Evolutionary conservation across 1,284 basidiomycete genomes (phyloP), one percentile per base, ranked within the genome.

Genomic region (Pseudozyma pruni): DNA sequence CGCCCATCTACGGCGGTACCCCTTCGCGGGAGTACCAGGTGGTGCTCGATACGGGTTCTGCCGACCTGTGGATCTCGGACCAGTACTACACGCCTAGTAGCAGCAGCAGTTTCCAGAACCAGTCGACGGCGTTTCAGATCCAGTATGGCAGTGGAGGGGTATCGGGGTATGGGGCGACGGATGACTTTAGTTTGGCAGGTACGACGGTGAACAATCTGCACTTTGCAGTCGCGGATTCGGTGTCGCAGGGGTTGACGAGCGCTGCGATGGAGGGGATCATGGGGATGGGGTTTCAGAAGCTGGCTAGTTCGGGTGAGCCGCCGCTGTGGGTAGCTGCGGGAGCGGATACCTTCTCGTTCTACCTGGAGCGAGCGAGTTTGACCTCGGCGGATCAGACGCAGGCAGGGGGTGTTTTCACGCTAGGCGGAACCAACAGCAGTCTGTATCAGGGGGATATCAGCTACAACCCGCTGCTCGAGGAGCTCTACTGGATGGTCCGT

Each of bases 11-110:
- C 2, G 69, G 74, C 11, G 76, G 76, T 10, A 75, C 72, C 1
- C 69, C 68, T 1, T 31, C 68, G 4, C 33, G 53, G 25, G 4
- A 34, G 10, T 69, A 66, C 52, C 35, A 59, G 17, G 57, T 78
- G 11, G 64, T 78, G 10, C 57, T 78, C 20, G 76, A 78, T 29
- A 78, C 76, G 19, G 76, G 76, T 32, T 70, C 66, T 11, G 42
- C 74, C 31, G 76, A 78, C 41, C 44, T 76, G 27, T 75, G 69
- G 70, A 55, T 70, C 45, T 39, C 40, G 16, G 27, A 33, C 5
- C 38, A 49, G 17, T 51, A 54, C 48, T 75, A 63, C 55, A 17
- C 40, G 2, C 62, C 72, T 8, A 38, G 53, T 3, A 23, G 37
- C 7, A 66, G 60, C 19, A 64, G 60, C 22, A 34, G 45, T 16